Evolutionary conservation across 495 filamentous ascomycete genomes (phyloP).

Genomic region (Hyphodiscus hymeniophilus): DNA sequence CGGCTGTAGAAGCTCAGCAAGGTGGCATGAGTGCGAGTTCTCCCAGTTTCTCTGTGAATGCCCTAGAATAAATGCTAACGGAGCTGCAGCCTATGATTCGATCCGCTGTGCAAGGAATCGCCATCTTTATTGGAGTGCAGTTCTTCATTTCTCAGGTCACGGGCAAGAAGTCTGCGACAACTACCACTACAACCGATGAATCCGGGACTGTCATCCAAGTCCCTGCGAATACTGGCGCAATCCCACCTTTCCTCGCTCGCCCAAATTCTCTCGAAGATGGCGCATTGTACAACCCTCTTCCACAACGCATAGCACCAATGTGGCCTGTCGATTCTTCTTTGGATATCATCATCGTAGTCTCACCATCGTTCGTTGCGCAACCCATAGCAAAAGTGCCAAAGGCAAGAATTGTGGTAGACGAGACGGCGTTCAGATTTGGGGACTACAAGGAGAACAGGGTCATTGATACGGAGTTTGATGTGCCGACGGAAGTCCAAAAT

Average conservation of each 20-base stretch:
- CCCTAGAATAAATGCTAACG: constrained; percentile 6
- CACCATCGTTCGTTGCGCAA: constrained; percentile 60
- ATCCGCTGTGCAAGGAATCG: constrained; percentile 54
- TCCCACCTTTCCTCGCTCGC: constrained; percentile 61
- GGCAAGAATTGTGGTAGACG: constrained; percentile 59
- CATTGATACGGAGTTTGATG: constrained; percentile 65
- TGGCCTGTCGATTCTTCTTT: constrained; percentile 72
- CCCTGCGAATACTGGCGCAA: constrained; percentile 34
- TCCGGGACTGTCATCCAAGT: constrained; percentile 36
- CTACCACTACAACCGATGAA: constrained; percentile 37
- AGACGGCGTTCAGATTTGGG: constrained; percentile 73
- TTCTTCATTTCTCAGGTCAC: constrained; percentile 44
- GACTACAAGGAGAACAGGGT: constrained; percentile 73
- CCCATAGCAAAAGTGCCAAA: constrained; percentile 51
- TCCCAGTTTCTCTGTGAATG: too few relatives aligned
- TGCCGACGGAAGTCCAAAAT: constrained; percentile 74
- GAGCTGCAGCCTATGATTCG: constrained; percentile 40
- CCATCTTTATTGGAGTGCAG: constrained; percentile 62
- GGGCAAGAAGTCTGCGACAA: constrained; percentile 38
- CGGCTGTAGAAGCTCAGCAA: constrained; percentile 16
- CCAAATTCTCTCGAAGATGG: constrained; percentile 49
- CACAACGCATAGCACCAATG: constrained; percentile 74
- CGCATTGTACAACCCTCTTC: constrained; percentile 61
- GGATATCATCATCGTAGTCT: constrained; percentile 81
- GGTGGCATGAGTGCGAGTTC: constrained; percentile 19